These are phyloP conservation scores for Backusella parvicylindrica DNA, from an alignment of 192 early-diverging fungal species.

Conservation along the genomic window DNA sequence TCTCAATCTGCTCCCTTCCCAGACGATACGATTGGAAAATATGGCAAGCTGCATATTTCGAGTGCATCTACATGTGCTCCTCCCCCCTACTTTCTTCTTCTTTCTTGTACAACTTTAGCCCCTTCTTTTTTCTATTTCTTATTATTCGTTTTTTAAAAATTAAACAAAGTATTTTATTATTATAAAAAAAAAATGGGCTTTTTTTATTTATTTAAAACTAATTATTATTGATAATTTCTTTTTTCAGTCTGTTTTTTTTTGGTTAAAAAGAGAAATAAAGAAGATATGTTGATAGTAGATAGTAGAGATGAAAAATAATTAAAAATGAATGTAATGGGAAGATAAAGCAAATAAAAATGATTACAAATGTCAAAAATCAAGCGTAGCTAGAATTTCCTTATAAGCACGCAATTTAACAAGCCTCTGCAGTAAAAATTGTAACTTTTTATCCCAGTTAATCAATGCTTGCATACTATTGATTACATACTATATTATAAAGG, in stretches of 20 bases:
- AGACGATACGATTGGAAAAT: conserved; percentile 26
- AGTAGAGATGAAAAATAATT: background rate
- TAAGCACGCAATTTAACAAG: background rate
- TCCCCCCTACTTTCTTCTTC: background rate
- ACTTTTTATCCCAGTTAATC: conserved; percentile 6
- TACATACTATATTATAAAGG: too few relatives aligned
- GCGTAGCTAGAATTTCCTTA: background rate
- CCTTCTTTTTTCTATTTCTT: background rate
- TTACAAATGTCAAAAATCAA: too few relatives aligned
- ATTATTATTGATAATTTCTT: background rate
- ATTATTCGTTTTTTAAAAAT: background rate
- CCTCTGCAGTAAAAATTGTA: background rate
- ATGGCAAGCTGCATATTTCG: conserved; percentile 21
- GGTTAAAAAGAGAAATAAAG: background rate
- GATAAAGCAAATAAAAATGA: too few relatives aligned
- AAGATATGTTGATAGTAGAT: too few relatives aligned
- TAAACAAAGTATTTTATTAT: background rate
- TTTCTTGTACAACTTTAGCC: background rate
- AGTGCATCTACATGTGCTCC: conserved; percentile 3
- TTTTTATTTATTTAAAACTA: too few relatives aligned
- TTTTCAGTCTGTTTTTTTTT: background rate
- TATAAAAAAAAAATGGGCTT: too few relatives aligned
- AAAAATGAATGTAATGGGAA: too few relatives aligned
- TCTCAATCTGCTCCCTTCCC: conserved; percentile 25
- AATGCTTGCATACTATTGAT: background rate